Conservation (phyloP, 768 basidiomycete species). For the Saitozyma podzolica region DNA sequence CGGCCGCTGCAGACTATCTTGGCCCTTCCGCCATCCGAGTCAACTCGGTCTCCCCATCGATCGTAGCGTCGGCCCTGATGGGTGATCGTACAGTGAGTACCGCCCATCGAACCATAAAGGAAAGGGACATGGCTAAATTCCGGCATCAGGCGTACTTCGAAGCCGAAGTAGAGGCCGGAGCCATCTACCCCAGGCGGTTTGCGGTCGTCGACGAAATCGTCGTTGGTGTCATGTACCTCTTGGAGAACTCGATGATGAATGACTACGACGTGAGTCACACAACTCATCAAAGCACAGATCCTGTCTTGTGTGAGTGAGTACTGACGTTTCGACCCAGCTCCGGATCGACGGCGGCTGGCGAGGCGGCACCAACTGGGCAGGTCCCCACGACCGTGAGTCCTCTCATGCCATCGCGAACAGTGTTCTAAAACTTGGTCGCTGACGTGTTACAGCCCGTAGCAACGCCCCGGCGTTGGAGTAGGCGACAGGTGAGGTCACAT, state of each 20-base stretch:
- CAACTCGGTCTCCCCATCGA: conserved; percentile 3
- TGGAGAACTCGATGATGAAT: conserved; percentile 27
- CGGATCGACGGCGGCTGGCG: conserved; percentile 9
- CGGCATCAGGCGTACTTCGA: conserved; percentile 9
- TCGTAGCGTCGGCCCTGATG: conserved; percentile 11
- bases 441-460: no score
- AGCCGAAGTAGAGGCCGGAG: conserved; percentile 12
- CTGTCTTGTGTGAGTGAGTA: no score
- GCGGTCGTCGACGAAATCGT: conserved; percentile 13
- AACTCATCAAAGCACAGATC: no score
- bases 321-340: not conserved
- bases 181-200: conserved; percentile 16
- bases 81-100: conserved; percentile 5
- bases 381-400: no score
- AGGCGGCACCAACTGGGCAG: not conserved
- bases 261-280: not conserved
- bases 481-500: no score
- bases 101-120: not conserved
- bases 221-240: conserved; percentile 13
- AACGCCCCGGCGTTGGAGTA: no score
- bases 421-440: no score
- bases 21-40: no score
- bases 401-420: no score
- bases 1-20: no score
- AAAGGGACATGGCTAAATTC: no score